Evolutionary conservation across 2,329 filamentous ascomycete species (phyloP).

Genomic region (Aspergillus tamarii): DNA sequence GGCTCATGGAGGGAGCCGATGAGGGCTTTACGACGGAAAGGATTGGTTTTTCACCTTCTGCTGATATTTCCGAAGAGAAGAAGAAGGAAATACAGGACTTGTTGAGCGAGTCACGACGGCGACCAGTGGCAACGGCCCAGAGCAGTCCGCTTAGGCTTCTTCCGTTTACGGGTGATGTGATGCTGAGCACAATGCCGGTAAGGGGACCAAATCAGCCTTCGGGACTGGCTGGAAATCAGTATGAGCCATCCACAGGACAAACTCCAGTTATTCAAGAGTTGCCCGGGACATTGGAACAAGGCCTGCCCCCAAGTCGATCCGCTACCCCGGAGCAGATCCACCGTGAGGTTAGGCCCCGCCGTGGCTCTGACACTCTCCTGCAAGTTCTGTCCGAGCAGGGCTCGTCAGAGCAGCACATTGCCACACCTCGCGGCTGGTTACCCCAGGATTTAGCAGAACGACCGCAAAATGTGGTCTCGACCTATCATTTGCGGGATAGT

Average conservation of each 20-base stretch:
- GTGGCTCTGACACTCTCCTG: neutral
- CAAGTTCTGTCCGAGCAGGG: neutral
- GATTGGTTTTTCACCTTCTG: conserved; percentile 30
- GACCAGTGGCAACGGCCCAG: neutral
- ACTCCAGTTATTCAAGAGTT: conserved; percentile 22
- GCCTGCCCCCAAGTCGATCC: conserved; percentile 29
- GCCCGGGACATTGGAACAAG: conserved; percentile 31
- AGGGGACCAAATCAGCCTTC: neutral
- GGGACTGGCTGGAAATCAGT: neutral
- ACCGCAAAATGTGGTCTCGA: neutral
- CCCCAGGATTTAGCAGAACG: neutral
- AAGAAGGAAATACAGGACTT: conserved; percentile 26
- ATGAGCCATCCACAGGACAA: neutral
- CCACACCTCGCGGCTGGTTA: conserved; percentile 4
- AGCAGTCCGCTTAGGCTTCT: neutral
- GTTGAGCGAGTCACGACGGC: conserved; percentile 16
- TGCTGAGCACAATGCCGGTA: neutral
- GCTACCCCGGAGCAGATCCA: conserved; percentile 31
- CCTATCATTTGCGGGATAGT: neutral
- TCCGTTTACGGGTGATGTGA: neutral
- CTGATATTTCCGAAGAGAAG: conserved; percentile 24
- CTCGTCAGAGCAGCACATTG: neutral
- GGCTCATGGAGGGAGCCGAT: conserved; percentile 15
- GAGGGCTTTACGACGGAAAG: conserved; percentile 22
- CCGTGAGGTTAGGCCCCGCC: conserved; percentile 10